Conservation (phyloP, 257 asterid genomes). For the Solanum gandarillasii region DNA sequence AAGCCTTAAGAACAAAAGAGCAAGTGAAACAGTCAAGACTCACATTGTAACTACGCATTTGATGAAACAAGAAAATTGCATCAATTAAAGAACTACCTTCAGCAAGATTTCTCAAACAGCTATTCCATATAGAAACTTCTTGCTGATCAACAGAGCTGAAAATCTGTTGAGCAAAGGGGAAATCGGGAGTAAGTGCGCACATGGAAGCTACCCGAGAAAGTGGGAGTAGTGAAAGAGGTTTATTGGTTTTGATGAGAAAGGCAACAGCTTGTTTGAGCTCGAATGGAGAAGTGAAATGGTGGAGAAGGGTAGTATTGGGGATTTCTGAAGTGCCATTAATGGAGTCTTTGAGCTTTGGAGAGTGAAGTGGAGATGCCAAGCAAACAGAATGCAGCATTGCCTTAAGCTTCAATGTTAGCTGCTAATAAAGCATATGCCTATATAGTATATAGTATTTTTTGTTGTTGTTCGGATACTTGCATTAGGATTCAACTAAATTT, state of each 20-base stretch:
- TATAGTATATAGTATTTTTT: neutral
- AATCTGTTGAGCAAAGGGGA: conserved; percentile 39
- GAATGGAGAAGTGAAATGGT: conserved; percentile 23
- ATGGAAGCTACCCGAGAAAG: conserved; percentile 45
- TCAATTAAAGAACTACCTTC: conserved; percentile 32
- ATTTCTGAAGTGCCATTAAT: neutral
- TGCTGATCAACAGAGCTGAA: conserved; percentile 15
- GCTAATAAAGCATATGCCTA: neutral
- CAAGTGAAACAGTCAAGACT: conserved; percentile 42
- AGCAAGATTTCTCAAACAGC: conserved; percentile 43
- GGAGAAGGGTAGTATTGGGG: conserved; percentile 5
- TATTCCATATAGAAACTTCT: conserved; percentile 32
- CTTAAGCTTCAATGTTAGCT: neutral
- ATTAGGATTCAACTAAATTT: too few relatives aligned
- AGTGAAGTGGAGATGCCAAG: neutral
- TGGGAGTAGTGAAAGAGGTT: conserved; percentile 38
- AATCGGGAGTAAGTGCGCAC: conserved; percentile 52
- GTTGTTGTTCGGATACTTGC: neutral
- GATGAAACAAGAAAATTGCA: conserved; percentile 44
- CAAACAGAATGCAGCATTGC: neutral
- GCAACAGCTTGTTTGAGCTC: conserved; percentile 50
- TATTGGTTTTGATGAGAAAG: conserved; percentile 27
- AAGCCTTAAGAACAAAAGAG: conserved; percentile 54
- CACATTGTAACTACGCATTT: conserved; percentile 28
- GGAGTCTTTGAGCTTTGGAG: neutral